These are phyloP conservation scores for Magnolia kwangsiensis DNA, from an alignment of 164 flowering plant genomes.

Conservation along the genomic window DNA sequence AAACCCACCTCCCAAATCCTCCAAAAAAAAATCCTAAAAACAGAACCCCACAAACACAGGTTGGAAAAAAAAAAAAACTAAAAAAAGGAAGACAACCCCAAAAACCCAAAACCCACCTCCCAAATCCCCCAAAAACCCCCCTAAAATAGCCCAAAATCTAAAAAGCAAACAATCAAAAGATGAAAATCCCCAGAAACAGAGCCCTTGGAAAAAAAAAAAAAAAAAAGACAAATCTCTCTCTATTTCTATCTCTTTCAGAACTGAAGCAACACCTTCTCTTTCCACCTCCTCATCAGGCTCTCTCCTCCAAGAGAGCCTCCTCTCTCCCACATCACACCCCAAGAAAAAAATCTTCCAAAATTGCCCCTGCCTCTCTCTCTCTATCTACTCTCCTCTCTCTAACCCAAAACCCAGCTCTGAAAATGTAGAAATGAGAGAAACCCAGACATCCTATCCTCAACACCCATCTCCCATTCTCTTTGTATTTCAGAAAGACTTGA, in stretches of 20 bases:
- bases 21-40: background rate
- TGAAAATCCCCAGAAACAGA: background rate
- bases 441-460: slow-evolving; percentile 20
- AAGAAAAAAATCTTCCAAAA: background rate
- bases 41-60: background rate
- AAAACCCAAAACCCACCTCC: background rate
- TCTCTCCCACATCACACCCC: slow-evolving; percentile 47
- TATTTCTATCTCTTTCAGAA: slow-evolving; percentile 8
- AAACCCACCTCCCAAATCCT: background rate
- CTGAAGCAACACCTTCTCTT: slow-evolving; percentile 5
- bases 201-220: background rate
- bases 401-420: slow-evolving; percentile 3
- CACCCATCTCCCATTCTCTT: slow-evolving; percentile 35
- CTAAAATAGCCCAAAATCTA: background rate
- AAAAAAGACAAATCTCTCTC: background rate
- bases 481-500: background rate
- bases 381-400: slow-evolving; percentile 2
- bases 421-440: background rate
- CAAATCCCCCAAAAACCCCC: background rate
- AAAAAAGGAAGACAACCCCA: no score
- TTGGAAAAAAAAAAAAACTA: background rate
- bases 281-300: slow-evolving; percentile 42
- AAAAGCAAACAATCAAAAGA: background rate
- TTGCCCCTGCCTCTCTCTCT: slow-evolving; percentile 14
- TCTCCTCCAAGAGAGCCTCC: slow-evolving; percentile 74